These are phyloP conservation scores for Talaromyces stipitatus DNA, from an alignment of 495 filamentous ascomycete genomes.

Conservation along the genomic window DNA sequence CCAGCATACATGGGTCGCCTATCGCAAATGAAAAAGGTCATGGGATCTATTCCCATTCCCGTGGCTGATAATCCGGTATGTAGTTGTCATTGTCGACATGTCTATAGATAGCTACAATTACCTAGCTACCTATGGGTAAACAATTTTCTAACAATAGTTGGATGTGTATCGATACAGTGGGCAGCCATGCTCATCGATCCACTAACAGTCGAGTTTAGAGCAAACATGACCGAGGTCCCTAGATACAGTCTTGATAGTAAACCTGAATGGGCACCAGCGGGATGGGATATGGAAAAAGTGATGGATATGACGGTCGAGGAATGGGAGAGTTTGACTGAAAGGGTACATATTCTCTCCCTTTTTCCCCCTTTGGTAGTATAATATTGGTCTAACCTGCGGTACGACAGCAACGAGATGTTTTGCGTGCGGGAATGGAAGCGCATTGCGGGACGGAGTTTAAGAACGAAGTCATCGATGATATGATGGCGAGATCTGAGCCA, in stretches of 20 bases:
- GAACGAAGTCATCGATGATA: constrained; percentile 2
- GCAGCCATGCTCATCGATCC: constrained; percentile 1
- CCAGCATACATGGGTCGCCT: not conserved
- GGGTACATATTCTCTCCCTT: not conserved
- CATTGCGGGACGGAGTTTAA: constrained; percentile 8
- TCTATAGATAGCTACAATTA: too few relatives aligned
- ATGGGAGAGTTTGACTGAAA: not conserved
- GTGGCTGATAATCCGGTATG: not conserved
- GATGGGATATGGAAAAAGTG: constrained; percentile 1
- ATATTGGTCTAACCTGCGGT: not conserved
- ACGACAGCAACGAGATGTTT: not conserved
- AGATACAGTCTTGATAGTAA: not conserved
- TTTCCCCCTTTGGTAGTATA: not conserved
- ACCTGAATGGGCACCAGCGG: not conserved
- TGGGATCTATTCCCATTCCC: not conserved
- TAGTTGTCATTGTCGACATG: too few relatives aligned
- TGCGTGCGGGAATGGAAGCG: constrained; percentile 3
- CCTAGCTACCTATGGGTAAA: not conserved
- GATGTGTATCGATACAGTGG: not conserved
- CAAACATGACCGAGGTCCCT: constrained; percentile 3
- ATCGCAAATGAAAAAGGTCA: not conserved
- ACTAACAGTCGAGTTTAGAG: constrained; percentile 1
- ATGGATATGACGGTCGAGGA: constrained; percentile 4
- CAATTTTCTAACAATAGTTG: too few relatives aligned
- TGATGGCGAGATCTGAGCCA: not conserved